Percentiles rank a stretch among this genome's conserved stretches.
Evolutionary conservation across 306 rosid genomes (phyloP).

Genomic region (Morella rubra): DNA sequence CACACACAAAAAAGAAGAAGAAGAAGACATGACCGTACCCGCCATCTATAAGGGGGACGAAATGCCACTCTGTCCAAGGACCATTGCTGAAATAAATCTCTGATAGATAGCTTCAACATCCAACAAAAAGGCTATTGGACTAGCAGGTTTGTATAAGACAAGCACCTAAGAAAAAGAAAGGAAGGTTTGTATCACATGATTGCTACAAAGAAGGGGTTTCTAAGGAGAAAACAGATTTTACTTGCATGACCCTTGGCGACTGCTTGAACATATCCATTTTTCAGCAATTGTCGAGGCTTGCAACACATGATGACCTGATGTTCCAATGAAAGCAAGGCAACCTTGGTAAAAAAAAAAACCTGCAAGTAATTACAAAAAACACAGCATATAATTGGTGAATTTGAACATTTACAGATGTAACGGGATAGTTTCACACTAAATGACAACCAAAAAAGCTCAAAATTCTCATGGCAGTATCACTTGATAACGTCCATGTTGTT

Average conservation of each 20-base stretch:
- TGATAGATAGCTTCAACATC: neutral
- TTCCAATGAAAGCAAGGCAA: neutral
- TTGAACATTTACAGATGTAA: neutral
- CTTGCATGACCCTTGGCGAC: neutral
- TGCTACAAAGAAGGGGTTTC: neutral
- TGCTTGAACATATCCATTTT: neutral
- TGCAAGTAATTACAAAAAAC: neutral
- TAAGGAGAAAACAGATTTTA: neutral
- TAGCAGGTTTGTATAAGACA: neutral
- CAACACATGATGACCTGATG: neutral
- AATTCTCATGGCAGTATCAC: no score
- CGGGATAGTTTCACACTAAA: no score
- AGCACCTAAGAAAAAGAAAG: no score
- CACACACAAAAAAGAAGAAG: no score
- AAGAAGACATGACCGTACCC: no score
- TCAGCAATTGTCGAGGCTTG: neutral
- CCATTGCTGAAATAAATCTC: no score
- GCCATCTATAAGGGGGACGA: no score
- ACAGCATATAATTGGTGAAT: neutral
- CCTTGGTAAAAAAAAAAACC: neutral
- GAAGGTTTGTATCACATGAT: neutral
- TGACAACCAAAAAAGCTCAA: no score
- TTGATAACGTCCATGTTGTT: no score
- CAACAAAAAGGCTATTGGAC: neutral
- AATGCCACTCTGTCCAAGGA: no score